Conservation (phyloP, 257 asterid species). For the Knoxia roxburghii region DNA sequence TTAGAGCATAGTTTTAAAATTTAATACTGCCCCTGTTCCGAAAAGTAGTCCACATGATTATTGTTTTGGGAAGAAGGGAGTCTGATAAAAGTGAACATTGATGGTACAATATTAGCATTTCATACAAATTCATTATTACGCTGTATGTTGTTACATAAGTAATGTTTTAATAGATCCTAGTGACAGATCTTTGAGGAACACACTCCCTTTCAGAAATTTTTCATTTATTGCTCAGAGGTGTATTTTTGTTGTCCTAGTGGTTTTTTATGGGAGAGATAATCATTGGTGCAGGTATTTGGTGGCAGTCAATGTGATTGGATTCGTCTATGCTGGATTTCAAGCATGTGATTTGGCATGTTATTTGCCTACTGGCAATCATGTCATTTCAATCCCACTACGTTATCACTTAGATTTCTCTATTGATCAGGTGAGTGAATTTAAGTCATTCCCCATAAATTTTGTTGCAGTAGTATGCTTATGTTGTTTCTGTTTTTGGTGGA, state of each 20-base stretch:
- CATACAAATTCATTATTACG: no score
- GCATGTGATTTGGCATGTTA: conserved; percentile 45
- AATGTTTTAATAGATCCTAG: no score
- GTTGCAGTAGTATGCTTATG: background rate
- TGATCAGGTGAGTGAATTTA: conserved; percentile 69
- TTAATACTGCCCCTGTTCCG: no score
- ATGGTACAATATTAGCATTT: no score
- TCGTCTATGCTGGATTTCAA: conserved; percentile 66
- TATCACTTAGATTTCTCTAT: conserved; percentile 58
- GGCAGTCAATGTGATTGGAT: conserved; percentile 64
- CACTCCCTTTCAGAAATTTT: background rate
- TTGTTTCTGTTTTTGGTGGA: background rate
- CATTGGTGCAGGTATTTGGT: conserved; percentile 62
- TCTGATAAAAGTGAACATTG: no score
- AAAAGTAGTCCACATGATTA: no score
- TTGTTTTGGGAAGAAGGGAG: no score
- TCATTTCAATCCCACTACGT: conserved; percentile 45
- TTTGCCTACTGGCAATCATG: conserved; percentile 56
- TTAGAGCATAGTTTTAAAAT: no score
- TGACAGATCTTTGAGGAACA: no score
- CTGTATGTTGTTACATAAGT: no score
- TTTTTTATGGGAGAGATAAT: conserved; percentile 8
- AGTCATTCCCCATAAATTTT: background rate
- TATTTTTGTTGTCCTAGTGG: conserved; percentile 4
- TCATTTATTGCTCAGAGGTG: background rate